These are phyloP conservation scores for Lactuca sativa DNA, from an alignment of 129 eudicot species.

Conservation along the genomic window DNA sequence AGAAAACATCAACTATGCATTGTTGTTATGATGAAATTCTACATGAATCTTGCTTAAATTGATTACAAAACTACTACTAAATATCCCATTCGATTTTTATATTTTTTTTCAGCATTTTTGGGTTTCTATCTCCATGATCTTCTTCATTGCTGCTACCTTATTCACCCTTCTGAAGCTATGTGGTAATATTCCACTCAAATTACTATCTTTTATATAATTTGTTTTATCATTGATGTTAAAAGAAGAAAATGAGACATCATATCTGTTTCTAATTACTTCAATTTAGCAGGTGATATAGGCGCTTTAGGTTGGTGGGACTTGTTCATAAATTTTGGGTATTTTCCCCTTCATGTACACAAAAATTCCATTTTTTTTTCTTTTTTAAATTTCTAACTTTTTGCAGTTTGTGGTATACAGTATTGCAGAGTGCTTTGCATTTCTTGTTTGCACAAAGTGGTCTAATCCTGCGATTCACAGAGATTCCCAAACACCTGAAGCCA, in stretches of 20 bases:
- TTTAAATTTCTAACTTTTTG: constrained; percentile 5
- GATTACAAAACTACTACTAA: constrained; percentile 9
- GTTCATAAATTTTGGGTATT: constrained; percentile 85
- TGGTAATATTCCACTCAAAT: constrained; percentile 47
- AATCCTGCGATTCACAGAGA: constrained; percentile 79
- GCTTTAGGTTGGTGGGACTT: constrained; percentile 98
- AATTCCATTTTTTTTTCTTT: background rate
- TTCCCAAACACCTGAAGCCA: constrained; percentile 36
- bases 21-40: too few species aligned
- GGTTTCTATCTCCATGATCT: constrained; percentile 93
- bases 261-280: constrained; percentile 17
- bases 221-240: background rate
- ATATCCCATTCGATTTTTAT: background rate
- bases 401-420: constrained; percentile 48
- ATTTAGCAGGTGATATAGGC: constrained; percentile 73
- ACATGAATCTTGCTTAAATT: constrained; percentile 14
- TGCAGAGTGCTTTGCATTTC: constrained; percentile 93
- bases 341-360: background rate
- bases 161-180: constrained; percentile 83
- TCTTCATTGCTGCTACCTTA: constrained; percentile 84
- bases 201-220: constrained; percentile 1
- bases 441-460: constrained; percentile 87
- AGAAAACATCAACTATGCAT: too few species aligned
- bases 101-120: constrained; percentile 68
- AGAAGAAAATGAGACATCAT: constrained; percentile 2